A percentile compares a stretch with the other conserved stretches of the same genome.
Conservation (phyloP, 1,284 basidiomycete genomes). For the Phellopilus nigrolimitatus region DNA sequence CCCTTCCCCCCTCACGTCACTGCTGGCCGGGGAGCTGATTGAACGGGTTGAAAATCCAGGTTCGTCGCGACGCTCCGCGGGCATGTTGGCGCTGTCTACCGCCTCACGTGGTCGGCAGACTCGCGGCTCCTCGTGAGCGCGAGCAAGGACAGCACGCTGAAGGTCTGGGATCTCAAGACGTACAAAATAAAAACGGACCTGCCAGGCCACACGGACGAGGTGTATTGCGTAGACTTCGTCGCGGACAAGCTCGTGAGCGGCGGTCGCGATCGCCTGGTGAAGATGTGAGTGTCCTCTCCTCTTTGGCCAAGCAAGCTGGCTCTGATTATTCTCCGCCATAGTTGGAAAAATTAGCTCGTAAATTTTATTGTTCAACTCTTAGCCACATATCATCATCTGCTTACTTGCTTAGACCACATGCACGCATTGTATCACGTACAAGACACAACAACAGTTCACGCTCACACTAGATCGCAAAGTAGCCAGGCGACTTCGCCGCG, state of each 20-base stretch:
- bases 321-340: no score
- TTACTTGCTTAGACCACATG: no score
- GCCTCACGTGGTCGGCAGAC: constrained; percentile 94
- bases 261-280: constrained; percentile 69
- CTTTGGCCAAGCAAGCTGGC: background rate
- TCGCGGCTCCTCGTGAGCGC: constrained; percentile 89
- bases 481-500: no score
- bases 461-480: no score
- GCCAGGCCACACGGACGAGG: constrained; percentile 95
- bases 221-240: constrained; percentile 98
- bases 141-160: constrained; percentile 93
- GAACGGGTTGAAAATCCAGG: no score
- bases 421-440: no score
- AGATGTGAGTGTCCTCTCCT: constrained; percentile 50
- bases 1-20: no score
- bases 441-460: no score
- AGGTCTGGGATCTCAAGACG: constrained; percentile 94
- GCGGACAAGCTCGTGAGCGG: constrained; percentile 98
- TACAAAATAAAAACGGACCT: constrained; percentile 92
- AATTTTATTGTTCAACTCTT: no score
- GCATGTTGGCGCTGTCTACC: constrained; percentile 92
- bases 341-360: constrained; percentile 20
- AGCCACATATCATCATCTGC: no score
- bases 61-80: constrained; percentile 89
- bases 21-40: background rate